Evolutionary conservation across 805 yeast species (phyloP), one percentile per base, ranked within the genome.

Genomic region (Ogataea thermomethanolica): DNA sequence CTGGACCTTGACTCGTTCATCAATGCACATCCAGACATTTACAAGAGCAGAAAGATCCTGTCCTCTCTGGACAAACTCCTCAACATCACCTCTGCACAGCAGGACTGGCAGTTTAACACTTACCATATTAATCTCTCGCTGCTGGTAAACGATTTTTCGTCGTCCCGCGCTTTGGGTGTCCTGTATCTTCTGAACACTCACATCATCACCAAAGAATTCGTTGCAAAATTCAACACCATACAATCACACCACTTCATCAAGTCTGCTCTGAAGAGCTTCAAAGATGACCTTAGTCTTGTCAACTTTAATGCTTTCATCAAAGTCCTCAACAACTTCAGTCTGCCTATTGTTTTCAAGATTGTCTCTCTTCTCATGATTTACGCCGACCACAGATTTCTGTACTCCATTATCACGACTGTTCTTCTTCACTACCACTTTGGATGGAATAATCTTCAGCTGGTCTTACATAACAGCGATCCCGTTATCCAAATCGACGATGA

Each of bases 391-490:
- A 72, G 69, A 47, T 50, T 68, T 2, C 46, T 69, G 14, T 56
- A 65, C 21, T 61, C 78, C 0, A 53, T 72, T 13, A 48, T 67
- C 5, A 39, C 71, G 25, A 67, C 69, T 17, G 58, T 75, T 4
- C 49, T 74, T 22, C 56, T 70, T 30, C 71, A 75, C 45, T 69
- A 73, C 52, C 80, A 76, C 55, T 74, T 69, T 55, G 81, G 81
- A 1, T 76, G 64, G 64, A 57, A 55, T 35, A 58, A 47, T 39
- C 37, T 62, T n/a, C 64, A 61, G 33, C 39, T 55, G 24, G 49
- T 58, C 4, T 33, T 58, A 6, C 49, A 48, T 39, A 48, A 39
- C 30, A 23, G 33, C 26, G 53, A 25, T 34, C 48, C 39, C 17
- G 36, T 35, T 35, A 49, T 46, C 31, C 47, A 35, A 34, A 43